A percentile compares a stretch with the other conserved stretches of the same genome.
These are phyloP conservation scores for Verticillium longisporum DNA, from an alignment of 2,329 filamentous ascomycete species.

Conservation along the genomic window DNA sequence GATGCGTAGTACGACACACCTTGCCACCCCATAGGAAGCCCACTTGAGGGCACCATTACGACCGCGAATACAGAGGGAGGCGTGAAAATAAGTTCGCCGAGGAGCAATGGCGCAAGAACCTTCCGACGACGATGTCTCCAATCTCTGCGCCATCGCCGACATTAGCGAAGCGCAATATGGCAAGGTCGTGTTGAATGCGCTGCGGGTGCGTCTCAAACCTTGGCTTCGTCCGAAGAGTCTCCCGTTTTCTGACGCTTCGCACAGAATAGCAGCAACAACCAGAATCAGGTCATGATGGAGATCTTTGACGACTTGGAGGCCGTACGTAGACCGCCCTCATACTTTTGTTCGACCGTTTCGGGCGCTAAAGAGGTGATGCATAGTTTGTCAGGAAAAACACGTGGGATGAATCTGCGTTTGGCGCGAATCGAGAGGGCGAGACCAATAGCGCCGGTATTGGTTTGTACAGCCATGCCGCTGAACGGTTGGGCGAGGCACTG, in stretches of 20 bases:
- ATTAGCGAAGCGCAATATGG: conserved; percentile 29
- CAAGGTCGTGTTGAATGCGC: conserved; percentile 29
- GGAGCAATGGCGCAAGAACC: conserved; percentile 21
- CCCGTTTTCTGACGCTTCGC: conserved; percentile 1
- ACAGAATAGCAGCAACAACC: conserved; percentile 34
- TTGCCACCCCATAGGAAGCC: neutral
- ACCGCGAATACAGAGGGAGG: neutral
- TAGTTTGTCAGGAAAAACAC: conserved; percentile 42
- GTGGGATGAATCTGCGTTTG: conserved; percentile 51
- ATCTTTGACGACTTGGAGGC: conserved; percentile 40
- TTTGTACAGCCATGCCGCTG: conserved; percentile 19
- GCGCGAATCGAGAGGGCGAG: conserved; percentile 44
- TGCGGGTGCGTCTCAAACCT: conserved; percentile 25
- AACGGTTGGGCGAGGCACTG: conserved; percentile 1
- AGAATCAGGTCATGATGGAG: conserved; percentile 42
- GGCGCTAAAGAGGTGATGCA: conserved; percentile 2
- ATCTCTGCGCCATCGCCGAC: conserved; percentile 34
- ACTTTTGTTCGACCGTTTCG: conserved; percentile 6
- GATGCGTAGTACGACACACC: neutral
- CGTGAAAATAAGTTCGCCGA: neutral
- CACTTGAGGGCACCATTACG: neutral
- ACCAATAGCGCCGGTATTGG: conserved; percentile 35
- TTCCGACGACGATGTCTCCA: conserved; percentile 26
- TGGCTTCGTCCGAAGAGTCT: neutral
- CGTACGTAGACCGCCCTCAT: conserved; percentile 15